Percentiles rank a stretch among this genome's conserved stretches.
Evolutionary conservation across 73 alveolate genomes (phyloP).

Genomic region (Paramecium biaurelia): DNA sequence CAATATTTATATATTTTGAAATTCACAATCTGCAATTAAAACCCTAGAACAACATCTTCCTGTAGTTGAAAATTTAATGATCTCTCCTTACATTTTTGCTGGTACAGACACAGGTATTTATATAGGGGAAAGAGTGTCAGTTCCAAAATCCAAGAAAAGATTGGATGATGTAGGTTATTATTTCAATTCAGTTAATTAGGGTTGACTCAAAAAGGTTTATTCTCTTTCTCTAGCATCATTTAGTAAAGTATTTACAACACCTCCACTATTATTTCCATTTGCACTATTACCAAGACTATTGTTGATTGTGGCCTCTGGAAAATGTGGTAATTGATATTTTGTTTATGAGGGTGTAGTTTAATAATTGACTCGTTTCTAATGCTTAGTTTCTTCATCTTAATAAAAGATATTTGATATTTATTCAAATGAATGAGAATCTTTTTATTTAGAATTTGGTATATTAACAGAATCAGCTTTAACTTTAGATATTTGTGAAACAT

Average conservation of each 20-base stretch:
- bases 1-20: constrained; percentile 19
- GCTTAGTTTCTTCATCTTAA: neutral
- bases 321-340: constrained; percentile 31
- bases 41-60: constrained; percentile 34
- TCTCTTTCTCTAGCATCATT: neutral
- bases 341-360: neutral
- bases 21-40: constrained; percentile 41
- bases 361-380: neutral
- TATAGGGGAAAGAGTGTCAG: neutral
- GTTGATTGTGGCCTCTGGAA: neutral
- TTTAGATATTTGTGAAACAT: neutral
- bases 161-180: neutral
- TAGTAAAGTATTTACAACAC: neutral
- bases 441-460: neutral
- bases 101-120: neutral
- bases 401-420: neutral
- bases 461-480: neutral
- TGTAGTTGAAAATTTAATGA: constrained; percentile 13
- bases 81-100: neutral
- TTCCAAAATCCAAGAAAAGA: constrained; percentile 40
- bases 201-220: constrained; percentile 24
- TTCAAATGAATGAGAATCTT: constrained; percentile 17
- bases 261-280: neutral
- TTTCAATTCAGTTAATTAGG: neutral
- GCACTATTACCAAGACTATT: neutral